Conservation (phyloP, 2,329 filamentous ascomycete species). For the Aspergillus quadrilineatus region DNA sequence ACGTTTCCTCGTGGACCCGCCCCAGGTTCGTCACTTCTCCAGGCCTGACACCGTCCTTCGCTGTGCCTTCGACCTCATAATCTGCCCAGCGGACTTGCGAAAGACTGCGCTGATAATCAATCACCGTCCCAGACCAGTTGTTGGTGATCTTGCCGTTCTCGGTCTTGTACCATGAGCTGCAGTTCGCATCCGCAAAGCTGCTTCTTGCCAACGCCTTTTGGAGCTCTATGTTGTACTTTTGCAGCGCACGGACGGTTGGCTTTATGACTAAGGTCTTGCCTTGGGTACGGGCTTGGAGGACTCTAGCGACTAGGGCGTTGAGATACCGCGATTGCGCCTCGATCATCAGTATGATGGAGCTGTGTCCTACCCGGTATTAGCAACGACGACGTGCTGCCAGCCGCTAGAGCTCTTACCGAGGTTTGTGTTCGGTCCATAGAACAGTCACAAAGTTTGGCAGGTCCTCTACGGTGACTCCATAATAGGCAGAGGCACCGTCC, state of each 20-base stretch:
- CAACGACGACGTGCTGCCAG: background rate
- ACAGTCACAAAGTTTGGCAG: slow-evolving; percentile 58
- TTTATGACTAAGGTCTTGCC: slow-evolving; percentile 45
- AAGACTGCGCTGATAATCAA: slow-evolving; percentile 55
- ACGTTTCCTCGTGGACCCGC: slow-evolving; percentile 25
- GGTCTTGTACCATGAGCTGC: slow-evolving; percentile 59
- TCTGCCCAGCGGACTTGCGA: slow-evolving; percentile 32
- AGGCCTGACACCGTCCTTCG: slow-evolving; percentile 20
- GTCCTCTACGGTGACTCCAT: slow-evolving; percentile 52
- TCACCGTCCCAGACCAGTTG: slow-evolving; percentile 56
- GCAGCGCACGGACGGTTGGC: slow-evolving; percentile 43
- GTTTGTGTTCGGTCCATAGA: slow-evolving; percentile 60
- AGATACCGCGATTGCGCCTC: slow-evolving; percentile 59
- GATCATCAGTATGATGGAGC: slow-evolving; percentile 61
- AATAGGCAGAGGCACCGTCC: slow-evolving; percentile 51
- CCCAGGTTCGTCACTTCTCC: slow-evolving; percentile 28
- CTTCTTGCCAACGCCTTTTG: slow-evolving; percentile 47
- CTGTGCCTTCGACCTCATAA: slow-evolving; percentile 30
- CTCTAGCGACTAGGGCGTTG: slow-evolving; percentile 49
- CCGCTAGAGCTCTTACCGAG: slow-evolving; percentile 28
- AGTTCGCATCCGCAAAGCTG: slow-evolving; percentile 56
- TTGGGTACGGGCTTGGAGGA: slow-evolving; percentile 47
- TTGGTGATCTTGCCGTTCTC: slow-evolving; percentile 56
- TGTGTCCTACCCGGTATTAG: slow-evolving; percentile 44
- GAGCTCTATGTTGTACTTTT: slow-evolving; percentile 49